These are phyloP conservation scores for Penicillium cosmopolitanum DNA, from an alignment of 495 filamentous ascomycete species.

Conservation along the genomic window DNA sequence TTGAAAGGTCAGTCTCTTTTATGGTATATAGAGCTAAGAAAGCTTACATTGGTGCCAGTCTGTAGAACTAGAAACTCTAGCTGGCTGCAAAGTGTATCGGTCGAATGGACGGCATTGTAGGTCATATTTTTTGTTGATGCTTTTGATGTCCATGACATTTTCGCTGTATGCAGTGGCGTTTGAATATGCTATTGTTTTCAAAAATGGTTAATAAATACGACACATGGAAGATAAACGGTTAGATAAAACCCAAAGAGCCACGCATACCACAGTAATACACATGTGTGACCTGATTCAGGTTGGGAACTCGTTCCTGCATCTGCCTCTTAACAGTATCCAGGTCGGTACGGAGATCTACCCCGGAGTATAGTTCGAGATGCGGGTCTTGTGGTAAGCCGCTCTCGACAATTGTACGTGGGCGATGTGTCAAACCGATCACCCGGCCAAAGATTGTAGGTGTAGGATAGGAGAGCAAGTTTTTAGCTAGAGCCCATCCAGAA, in stretches of 20 bases:
- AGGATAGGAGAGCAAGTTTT: constrained; percentile 27
- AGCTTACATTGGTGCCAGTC: constrained; percentile 42
- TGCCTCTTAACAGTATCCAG: constrained; percentile 22
- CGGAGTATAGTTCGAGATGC: constrained; percentile 14
- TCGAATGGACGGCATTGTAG: constrained; percentile 25
- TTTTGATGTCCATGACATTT: constrained; percentile 22
- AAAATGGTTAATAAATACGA: not conserved
- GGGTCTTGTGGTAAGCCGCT: constrained; percentile 1
- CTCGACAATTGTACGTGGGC: constrained; percentile 14
- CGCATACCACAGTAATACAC: constrained; percentile 34
- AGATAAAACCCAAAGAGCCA: not conserved
- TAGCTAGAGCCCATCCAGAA: constrained; percentile 32
- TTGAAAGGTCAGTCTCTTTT: too few relatives aligned
- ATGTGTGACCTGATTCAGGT: constrained; percentile 32
- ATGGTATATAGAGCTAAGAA: too few relatives aligned
- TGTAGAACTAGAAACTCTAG: constrained; percentile 45
- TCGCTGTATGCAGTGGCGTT: constrained; percentile 26
- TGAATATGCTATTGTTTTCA: constrained; percentile 20
- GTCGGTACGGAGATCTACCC: constrained; percentile 25
- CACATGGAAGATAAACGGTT: too few relatives aligned
- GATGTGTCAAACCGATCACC: constrained; percentile 33
- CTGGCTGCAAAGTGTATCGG: constrained; percentile 29
- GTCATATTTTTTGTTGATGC: constrained; percentile 30
- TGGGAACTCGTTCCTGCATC: constrained; percentile 25
- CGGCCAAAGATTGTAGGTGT: constrained; percentile 28